Evolutionary conservation across 306 rosid genomes (phyloP), one percentile per base, ranked within the genome.

Genomic region (Cucurbita pepo): DNA sequence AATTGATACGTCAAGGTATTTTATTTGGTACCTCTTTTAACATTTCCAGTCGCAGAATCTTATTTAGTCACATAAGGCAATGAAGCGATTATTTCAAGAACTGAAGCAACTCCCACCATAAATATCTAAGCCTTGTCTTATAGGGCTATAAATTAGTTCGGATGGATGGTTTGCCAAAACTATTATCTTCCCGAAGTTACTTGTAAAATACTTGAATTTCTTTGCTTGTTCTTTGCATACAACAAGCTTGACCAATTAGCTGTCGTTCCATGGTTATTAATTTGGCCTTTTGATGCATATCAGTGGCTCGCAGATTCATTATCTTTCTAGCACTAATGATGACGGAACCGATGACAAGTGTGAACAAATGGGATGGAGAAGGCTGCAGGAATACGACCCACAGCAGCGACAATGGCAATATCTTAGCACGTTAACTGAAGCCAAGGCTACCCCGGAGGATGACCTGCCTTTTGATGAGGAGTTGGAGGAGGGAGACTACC

Each of bases 251-350:
- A 72, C 21, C 56, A 44, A n/a, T 45, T 55, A n/a, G 43, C 52
- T 66, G 71, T 63, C 16, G 38, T 66, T 76, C 44, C 70, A 54
- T 52, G 18, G 34, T 51, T 69, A 69, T 80, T 85, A 63, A 81
- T 81, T 69, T 71, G 77, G 62, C 55, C 75, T 69, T 79, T 74
- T 50, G 79, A 63, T 66, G 11, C 63, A 43, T 74, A 61, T 75
- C 72, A 93, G 98, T 76, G 97, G 97, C 71, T 82, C 84, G 85
- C 93, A 90, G 91, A 85, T 87, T 54, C 84, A 87, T 81, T 93
- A 93, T 83, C 83, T 93, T 62, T 90, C 97, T 51, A 88, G 88
- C 77, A 72, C 85, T 83, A 87, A 79, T 77, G 76, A 69, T 13
- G 86, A 88, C 62, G 98, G 97, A 77, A 76, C 85, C 1, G 98